Evolutionary conservation across 345 rosid genomes (phyloP).

Genomic region (Eucalyptus cloeziana): DNA sequence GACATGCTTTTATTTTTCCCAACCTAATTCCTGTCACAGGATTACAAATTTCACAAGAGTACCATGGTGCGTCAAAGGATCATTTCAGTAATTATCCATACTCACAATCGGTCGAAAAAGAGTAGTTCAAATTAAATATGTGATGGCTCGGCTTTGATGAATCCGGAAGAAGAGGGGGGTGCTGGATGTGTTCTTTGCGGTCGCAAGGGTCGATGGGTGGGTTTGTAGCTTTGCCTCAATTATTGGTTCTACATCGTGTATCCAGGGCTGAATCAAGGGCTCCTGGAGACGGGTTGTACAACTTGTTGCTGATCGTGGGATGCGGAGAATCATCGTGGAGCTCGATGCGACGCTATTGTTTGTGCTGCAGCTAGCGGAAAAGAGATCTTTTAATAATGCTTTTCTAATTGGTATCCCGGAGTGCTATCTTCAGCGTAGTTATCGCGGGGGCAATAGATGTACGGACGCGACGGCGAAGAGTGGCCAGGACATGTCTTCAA

Average conservation of each 20-base stretch:
- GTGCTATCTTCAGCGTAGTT: background rate
- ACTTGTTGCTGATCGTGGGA: accelerated
- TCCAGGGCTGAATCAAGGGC: too few relatives aligned
- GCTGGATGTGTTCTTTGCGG: background rate
- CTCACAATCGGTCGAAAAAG: background rate
- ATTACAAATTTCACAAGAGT: background rate
- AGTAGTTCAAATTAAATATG: background rate
- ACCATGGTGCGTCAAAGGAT: background rate
- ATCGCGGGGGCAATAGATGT: background rate
- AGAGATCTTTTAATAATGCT: background rate
- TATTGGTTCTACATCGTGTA: too few relatives aligned
- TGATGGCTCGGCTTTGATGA: background rate
- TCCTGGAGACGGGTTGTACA: too few relatives aligned
- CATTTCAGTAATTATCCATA: background rate
- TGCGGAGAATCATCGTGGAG: accelerated
- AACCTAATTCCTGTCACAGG: background rate
- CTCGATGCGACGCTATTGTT: background rate
- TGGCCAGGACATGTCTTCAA: background rate
- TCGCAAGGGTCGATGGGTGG: too few relatives aligned
- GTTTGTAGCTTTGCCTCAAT: too few relatives aligned
- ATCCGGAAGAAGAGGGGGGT: too few relatives aligned
- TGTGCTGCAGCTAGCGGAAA: background rate
- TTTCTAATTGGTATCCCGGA: background rate
- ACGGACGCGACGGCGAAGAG: background rate
- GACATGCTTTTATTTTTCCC: background rate